Evolutionary conservation across 805 yeast species (phyloP).

Genomic region (Cyberlindnera mycetangii): DNA sequence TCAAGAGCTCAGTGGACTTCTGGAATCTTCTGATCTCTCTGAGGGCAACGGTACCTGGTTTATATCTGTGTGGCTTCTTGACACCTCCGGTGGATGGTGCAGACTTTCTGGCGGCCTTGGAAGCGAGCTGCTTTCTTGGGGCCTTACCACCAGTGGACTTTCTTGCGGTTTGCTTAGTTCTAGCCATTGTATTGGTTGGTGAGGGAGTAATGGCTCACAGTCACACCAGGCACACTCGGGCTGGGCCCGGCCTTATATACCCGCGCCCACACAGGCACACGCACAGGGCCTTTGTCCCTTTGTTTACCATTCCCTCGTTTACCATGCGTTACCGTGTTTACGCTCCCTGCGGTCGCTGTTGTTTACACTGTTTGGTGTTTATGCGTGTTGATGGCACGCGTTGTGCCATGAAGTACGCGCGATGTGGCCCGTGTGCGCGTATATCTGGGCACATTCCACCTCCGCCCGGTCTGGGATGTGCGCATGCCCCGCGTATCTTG

Average conservation of each 20-base stretch:
- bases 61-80: slow-evolving; percentile 92
- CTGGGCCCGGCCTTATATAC: neutral
- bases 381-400: neutral
- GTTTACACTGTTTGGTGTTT: neutral
- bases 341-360: too few species aligned
- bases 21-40: slow-evolving; percentile 98
- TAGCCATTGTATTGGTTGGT: slow-evolving; percentile 57
- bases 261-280: too few species aligned
- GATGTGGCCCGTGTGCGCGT: too few species aligned
- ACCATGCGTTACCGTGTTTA: too few species aligned
- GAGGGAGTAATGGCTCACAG: neutral
- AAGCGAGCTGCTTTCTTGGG: slow-evolving; percentile 90
- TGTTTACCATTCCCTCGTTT: too few species aligned
- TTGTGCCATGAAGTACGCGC: neutral
- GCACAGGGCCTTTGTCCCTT: too few species aligned
- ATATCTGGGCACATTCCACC: too few species aligned
- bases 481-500: too few species aligned
- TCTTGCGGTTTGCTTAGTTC: slow-evolving; percentile 94
- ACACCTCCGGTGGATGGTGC: slow-evolving; percentile 94
- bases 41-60: slow-evolving; percentile 96
- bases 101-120: slow-evolving; percentile 90
- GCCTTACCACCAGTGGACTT: slow-evolving; percentile 95
- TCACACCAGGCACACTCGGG: neutral
- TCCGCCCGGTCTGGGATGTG: too few species aligned
- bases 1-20: slow-evolving; percentile 90